Conservation (phyloP, 106 monocot genomes). For the Acorus gramineus region DNA sequence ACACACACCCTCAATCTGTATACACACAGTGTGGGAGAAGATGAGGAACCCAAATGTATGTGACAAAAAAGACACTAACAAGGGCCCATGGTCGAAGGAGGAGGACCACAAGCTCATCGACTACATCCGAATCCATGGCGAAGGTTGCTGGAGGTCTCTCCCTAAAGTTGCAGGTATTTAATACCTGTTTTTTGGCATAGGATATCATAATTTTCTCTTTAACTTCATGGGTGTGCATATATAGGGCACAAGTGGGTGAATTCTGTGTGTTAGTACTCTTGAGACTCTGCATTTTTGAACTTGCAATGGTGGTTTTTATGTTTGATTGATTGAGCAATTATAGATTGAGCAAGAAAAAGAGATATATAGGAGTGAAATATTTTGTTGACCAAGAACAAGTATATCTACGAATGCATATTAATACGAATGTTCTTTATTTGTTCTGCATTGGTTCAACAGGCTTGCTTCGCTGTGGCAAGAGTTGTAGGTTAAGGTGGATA, state of each 20-base stretch:
- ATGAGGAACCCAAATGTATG: not conserved
- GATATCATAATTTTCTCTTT: not conserved
- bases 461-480: not conserved
- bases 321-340: too few relatives aligned
- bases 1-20: too few relatives aligned
- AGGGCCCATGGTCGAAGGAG: conserved; percentile 9
- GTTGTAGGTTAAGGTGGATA: conserved; percentile 8
- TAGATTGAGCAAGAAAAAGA: too few relatives aligned
- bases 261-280: not conserved
- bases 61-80: not conserved
- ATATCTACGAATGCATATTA: not conserved
- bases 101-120: conserved; percentile 11
- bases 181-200: not conserved
- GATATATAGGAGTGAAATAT: not conserved
- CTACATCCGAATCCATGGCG: conserved; percentile 3
- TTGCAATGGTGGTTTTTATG: too few relatives aligned
- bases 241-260: not conserved
- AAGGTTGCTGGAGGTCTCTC: conserved; percentile 6
- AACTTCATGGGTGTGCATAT: not conserved
- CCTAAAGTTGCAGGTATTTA: conserved; percentile 7
- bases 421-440: not conserved
- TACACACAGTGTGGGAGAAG: too few relatives aligned
- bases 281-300: too few relatives aligned
- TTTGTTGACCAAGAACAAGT: not conserved
- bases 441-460: not conserved